Percentiles rank a stretch among this genome's conserved stretches.
Evolutionary conservation across 202 grass and related monocot species (phyloP).

Genomic region (Musa balbisiana): DNA sequence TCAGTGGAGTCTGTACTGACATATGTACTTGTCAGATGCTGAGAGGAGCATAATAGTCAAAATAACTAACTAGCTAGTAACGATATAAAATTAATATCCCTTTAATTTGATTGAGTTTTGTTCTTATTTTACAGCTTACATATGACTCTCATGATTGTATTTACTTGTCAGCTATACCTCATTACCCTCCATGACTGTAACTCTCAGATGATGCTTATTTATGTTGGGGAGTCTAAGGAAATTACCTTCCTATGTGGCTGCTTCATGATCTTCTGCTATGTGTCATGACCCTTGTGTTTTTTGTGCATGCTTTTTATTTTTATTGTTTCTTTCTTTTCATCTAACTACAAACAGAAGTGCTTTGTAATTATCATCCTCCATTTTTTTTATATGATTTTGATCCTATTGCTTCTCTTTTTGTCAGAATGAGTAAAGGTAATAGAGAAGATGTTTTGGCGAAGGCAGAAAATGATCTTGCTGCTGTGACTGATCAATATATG

Average conservation of each 20-base stretch:
- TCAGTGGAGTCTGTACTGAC: not conserved
- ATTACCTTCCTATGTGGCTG: not conserved
- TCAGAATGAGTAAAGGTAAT: constrained; percentile 79
- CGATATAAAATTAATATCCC: not conserved
- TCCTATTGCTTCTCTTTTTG: constrained; percentile 13
- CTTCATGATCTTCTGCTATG: not conserved
- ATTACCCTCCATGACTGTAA: not conserved
- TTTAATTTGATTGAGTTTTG: too few species aligned
- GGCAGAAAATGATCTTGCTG: constrained; percentile 80
- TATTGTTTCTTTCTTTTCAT: not conserved
- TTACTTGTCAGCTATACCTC: too few species aligned
- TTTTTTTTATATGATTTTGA: constrained; percentile 10
- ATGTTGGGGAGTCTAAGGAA: not conserved
- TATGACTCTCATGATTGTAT: too few species aligned
- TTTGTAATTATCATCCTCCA: too few species aligned
- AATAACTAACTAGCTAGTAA: not conserved
- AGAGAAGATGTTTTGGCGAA: constrained; percentile 81
- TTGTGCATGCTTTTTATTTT: not conserved
- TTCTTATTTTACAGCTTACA: too few species aligned
- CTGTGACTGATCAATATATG: constrained; percentile 69
- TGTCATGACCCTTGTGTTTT: not conserved
- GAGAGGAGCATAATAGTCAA: not conserved
- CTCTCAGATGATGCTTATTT: not conserved
- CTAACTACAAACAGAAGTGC: too few species aligned
- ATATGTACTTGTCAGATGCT: not conserved